Percentiles rank a stretch among this genome's conserved stretches.
These are phyloP conservation scores for Eucalyptus tenuipes DNA, from an alignment of 345 rosid species.

Conservation along the genomic window DNA sequence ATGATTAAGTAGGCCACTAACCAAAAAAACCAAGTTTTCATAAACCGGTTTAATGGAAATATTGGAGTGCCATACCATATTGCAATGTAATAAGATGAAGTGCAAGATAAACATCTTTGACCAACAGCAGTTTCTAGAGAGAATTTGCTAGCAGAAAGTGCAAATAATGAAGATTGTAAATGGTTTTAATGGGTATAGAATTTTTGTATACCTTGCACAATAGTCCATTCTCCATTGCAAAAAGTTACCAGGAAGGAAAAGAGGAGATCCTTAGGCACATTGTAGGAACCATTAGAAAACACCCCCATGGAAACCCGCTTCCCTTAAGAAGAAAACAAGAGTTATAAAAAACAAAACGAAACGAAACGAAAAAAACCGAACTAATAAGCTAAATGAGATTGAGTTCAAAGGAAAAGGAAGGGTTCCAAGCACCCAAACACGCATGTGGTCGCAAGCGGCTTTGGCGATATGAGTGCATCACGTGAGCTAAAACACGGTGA, in stretches of 20 bases:
- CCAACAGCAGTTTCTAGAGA: background rate
- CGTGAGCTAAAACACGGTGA: too few species aligned
- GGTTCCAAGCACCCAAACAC: conserved; percentile 97
- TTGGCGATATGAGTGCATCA: too few species aligned
- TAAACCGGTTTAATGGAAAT: background rate
- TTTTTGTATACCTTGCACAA: conserved; percentile 8
- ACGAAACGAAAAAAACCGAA: background rate
- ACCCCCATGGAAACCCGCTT: conserved; percentile 98
- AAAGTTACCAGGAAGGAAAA: conserved; percentile 93
- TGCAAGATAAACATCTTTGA: background rate
- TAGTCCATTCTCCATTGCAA: conserved; percentile 71
- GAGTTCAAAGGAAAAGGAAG: background rate
- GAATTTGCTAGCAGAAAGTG: background rate
- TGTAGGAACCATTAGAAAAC: conserved; percentile 90
- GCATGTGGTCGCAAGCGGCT: conserved; percentile 89
- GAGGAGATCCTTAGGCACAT: conserved; percentile 80
- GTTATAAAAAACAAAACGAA: background rate
- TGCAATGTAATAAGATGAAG: background rate
- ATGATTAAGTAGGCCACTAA: background rate
- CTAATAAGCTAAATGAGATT: background rate
- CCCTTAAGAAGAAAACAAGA: conserved; percentile 26
- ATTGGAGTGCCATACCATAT: background rate
- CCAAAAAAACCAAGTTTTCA: background rate
- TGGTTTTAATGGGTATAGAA: background rate
- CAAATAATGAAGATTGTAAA: background rate